phyloP scores from a whole-genome alignment of 2,329 filamentous ascomycete genomes.

The Kalmusia sp. region DNA sequence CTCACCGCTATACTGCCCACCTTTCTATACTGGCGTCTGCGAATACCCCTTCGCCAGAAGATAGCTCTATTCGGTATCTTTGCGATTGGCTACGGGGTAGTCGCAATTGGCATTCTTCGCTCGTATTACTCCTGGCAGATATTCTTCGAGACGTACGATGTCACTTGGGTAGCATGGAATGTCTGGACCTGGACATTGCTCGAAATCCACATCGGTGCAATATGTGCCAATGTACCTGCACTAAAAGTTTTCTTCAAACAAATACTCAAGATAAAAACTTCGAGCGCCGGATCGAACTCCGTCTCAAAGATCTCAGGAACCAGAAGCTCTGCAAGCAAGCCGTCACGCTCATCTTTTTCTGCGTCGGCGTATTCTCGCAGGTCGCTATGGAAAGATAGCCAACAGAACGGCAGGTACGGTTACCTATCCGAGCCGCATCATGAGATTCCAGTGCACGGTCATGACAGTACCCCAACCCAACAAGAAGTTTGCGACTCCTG shows the following conservation, averaged over 20 bases:
- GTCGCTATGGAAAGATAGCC: constrained; percentile 12
- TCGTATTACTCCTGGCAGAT: constrained; percentile 35
- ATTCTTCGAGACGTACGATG: constrained; percentile 39
- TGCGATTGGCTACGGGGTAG: constrained; percentile 39
- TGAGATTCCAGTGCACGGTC: constrained; percentile 25
- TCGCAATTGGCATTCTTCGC: constrained; percentile 30
- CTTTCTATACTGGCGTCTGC: constrained; percentile 41
- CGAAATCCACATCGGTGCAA: constrained; percentile 37
- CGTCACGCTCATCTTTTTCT: background rate
- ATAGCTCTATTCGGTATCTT: constrained; percentile 39
- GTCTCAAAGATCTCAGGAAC: background rate
- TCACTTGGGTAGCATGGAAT: constrained; percentile 35
- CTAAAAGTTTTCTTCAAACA: constrained; percentile 43
- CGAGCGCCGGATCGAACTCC: constrained; percentile 15
- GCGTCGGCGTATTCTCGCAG: constrained; percentile 17
- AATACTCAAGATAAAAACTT: constrained; percentile 31
- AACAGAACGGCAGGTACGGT: constrained; percentile 18
- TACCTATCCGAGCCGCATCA: constrained; percentile 33
- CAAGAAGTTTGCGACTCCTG: constrained; percentile 19
- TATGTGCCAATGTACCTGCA: constrained; percentile 40
- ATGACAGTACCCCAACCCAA: constrained; percentile 28
- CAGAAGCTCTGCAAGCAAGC: background rate
- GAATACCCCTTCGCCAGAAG: constrained; percentile 36
- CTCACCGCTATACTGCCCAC: constrained; percentile 40
- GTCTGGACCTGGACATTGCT: constrained; percentile 27